Evolutionary conservation across 2,329 filamentous ascomycete species (phyloP), one percentile per base, ranked within the genome.

Genomic region (Fusarium sp.): DNA sequence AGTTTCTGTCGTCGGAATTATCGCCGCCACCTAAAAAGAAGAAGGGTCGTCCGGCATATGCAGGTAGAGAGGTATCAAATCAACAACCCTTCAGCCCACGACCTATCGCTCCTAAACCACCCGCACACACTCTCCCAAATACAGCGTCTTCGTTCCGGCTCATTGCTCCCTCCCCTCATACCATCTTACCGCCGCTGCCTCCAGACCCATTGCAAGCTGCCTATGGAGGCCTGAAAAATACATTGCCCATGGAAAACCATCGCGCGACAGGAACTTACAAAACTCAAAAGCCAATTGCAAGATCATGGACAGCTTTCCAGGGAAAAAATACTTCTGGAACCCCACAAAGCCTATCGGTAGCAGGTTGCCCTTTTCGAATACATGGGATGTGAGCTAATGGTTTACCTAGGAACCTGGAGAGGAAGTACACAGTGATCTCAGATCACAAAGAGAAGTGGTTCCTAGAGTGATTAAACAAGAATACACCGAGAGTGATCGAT

Each of bases 41-140:
- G 71, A 78, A 82, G 61, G 82, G 82, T 3, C 78, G 82, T 39
- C 82, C 82, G 6, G 80, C 82, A 13, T 79, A 82, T 55, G 78
- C 80, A 14, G 82, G 83, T 55, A 82, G 80, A 66, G 80, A 75
- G 15, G 77, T 72, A 51, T 53, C 68, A 14, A 71, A 76, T 48
- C 71, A 76, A 7, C 73, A 68, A 19, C 74, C 79, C 14, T 67
- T 75, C 14, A 68, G 77, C 19, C 79, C 79, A 9, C 77, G 77
- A 41, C 72, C 69, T 17, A 70, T 78, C 7, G 76, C 76, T 11
- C 78, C 77, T 33, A 69, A 43, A 13, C 75, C 76, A 22, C 73
- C 76, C 4, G 41, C 63, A 11, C 61, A 64, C 13, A 39, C 15
- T 39, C 48, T 33, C 17, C 17, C 7, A 17, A 51, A 22, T 19